These are phyloP conservation scores for Paecilomyces dactylethromorphus DNA, from an alignment of 2,329 filamentous ascomycete genomes.

Conservation along the genomic window DNA sequence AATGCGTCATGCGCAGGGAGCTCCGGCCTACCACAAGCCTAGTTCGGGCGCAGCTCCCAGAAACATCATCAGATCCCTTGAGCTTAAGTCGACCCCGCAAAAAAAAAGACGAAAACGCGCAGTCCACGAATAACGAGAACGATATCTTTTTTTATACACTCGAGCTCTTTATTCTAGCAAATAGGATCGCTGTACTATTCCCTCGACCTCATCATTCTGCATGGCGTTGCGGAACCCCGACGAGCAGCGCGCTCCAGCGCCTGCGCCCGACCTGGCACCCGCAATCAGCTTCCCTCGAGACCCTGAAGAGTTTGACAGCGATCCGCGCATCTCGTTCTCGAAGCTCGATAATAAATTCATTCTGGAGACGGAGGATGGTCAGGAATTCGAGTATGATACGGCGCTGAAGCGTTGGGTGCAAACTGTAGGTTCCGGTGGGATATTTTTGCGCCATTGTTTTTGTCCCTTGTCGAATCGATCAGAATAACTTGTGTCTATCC, in stretches of 20 bases:
- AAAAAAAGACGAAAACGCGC: background rate
- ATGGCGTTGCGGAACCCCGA: constrained; percentile 19
- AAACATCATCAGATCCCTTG: background rate
- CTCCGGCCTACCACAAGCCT: background rate
- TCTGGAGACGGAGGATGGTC: constrained; percentile 75
- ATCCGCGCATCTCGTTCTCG: constrained; percentile 83
- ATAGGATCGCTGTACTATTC: background rate
- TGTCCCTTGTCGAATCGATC: constrained; percentile 6
- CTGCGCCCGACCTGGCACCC: constrained; percentile 7
- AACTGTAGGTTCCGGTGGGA: constrained; percentile 40
- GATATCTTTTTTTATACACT: background rate
- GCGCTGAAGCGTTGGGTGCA: constrained; percentile 69
- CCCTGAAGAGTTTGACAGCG: constrained; percentile 63
- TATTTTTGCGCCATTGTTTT: constrained; percentile 9
- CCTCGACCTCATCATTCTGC: background rate
- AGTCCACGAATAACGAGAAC: background rate
- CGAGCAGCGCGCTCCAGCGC: constrained; percentile 6
- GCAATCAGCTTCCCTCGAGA: constrained; percentile 44
- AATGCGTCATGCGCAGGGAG: background rate
- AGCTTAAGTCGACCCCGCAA: background rate
- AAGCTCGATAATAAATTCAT: constrained; percentile 74
- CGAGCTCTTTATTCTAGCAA: background rate
- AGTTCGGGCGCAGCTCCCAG: background rate
- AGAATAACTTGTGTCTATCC: constrained; percentile 7
- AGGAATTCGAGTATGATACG: constrained; percentile 76